Base-by-base conservation (phyloP, 805 yeast genomes). In the Starmerella apis region DNA sequence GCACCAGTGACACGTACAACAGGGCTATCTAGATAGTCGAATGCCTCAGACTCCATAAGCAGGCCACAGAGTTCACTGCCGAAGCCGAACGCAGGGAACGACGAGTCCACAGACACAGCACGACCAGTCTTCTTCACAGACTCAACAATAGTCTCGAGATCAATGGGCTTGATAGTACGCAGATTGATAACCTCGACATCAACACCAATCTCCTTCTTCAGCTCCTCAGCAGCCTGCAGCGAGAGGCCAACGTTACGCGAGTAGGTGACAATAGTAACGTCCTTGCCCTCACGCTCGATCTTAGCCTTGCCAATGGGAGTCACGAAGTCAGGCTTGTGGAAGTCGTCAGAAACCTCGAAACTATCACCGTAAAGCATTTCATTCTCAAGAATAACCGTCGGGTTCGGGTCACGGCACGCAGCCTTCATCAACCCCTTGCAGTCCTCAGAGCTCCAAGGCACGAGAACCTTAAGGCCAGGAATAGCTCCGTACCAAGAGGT, bases 1-100 rank as follows among this genome's bases (percentile, higher is more conserved):
- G 97, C 94, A 70, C 98, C 98, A 53, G 98, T 92, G 63, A 88
- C 90, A 77, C 99, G 86, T 74, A 83, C 94, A 59, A 92, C 86
- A 62, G 99, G 99, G 54, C 97, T 94, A 71, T 92, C 99, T 66
- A 92, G 79, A 79, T 87, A 86, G 72, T 92, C 98, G 60, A 92
- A 92, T 48, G 95, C 97, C 71, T 88, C 96, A 52, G 94, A 80
- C 74, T 92, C 99, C 96, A 92, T 87, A 66, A 92, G 76, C 72
- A 87, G 95, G 55, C 97, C 98, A 68, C 88, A 79, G 64, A 92
- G 85, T 77, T 92, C 99, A 48, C 96, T 86, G 65, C 99, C 98
- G 59, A 92, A 94, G 74, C 98, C 97, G 66, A 86, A 92, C 51
- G 86, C 90, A 59, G 98, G 98, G 94, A 79, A 92, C 55, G 94